phyloP scores from a whole-genome alignment of 192 early-diverging fungal genomes.

The Coemansia nantahalensis region DNA sequence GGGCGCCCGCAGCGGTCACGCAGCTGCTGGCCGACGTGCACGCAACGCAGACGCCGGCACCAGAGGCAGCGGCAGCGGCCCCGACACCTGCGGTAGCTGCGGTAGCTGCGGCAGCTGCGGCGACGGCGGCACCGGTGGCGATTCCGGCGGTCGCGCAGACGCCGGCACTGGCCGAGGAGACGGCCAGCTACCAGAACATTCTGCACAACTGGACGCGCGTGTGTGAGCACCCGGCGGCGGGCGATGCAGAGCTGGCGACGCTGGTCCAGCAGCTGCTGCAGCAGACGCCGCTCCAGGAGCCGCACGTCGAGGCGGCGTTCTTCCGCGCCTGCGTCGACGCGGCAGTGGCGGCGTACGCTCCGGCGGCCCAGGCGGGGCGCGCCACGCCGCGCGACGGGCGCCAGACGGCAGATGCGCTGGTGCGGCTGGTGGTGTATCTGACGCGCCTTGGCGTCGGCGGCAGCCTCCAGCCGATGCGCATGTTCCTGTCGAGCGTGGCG shows the following conservation, averaged over 20 bases:
- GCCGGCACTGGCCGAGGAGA: conserved; percentile 16
- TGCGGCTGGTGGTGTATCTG: conserved; percentile 79
- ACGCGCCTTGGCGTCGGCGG: conserved; percentile 60
- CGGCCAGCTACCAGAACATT: conserved; percentile 50
- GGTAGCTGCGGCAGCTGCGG: neutral
- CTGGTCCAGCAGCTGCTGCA: conserved; percentile 66
- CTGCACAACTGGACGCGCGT: conserved; percentile 52
- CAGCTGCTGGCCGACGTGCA: conserved; percentile 42
- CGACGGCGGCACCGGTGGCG: too few relatives aligned
- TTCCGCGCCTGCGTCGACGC: conserved; percentile 89
- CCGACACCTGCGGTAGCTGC: neutral
- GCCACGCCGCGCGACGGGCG: conserved; percentile 48
- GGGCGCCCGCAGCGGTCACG: conserved; percentile 51
- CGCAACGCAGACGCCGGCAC: neutral
- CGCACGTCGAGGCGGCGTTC: conserved; percentile 80
- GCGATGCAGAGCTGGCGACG: conserved; percentile 43
- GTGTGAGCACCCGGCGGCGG: conserved; percentile 45
- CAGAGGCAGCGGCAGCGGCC: conserved; percentile 6
- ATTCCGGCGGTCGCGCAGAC: too few relatives aligned
- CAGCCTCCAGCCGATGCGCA: conserved; percentile 69
- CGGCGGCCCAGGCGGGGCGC: conserved; percentile 21
- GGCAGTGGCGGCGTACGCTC: conserved; percentile 72
- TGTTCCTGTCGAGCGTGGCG: conserved; percentile 82
- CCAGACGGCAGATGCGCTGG: conserved; percentile 91
- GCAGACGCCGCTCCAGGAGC: conserved; percentile 71